Conservation (phyloP, 495 filamentous ascomycete species). For the Lophiostoma macrostomum region DNA sequence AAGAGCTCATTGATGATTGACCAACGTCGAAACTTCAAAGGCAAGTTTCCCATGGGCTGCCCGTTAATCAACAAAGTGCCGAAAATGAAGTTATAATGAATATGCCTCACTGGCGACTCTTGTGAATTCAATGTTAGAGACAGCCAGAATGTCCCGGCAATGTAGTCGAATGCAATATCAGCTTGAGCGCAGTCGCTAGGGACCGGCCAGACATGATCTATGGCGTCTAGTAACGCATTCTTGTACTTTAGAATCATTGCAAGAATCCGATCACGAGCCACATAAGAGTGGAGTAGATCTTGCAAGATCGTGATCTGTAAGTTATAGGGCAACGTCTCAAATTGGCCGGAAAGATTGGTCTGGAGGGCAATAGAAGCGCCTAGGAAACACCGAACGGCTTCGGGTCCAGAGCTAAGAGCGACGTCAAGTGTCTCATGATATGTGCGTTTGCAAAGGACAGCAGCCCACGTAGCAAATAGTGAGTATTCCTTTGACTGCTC, state of each 20-base stretch:
- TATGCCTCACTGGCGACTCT: constrained; percentile 22
- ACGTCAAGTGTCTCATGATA: constrained; percentile 39
- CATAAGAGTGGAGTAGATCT: constrained; percentile 48
- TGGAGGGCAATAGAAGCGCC: constrained; percentile 44
- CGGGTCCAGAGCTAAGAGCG: constrained; percentile 5
- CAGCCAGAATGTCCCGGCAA: constrained; percentile 36
- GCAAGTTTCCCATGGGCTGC: constrained; percentile 48
- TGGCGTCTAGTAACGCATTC: constrained; percentile 1
- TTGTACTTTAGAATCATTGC: constrained; percentile 1
- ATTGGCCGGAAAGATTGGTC: constrained; percentile 41
- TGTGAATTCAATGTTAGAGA: constrained; percentile 24
- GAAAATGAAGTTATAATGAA: constrained; percentile 49
- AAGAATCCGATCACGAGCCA: constrained; percentile 39
- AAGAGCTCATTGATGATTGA: constrained; percentile 48
- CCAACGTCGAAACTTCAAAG: constrained; percentile 42
- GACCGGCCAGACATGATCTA: constrained; percentile 30
- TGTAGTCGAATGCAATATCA: background rate
- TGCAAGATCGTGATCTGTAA: constrained; percentile 44
- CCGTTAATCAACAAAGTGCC: constrained; percentile 52
- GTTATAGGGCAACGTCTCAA: constrained; percentile 34
- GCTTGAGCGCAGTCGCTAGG: constrained; percentile 27
- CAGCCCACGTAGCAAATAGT: constrained; percentile 46
- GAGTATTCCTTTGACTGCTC: constrained; percentile 35
- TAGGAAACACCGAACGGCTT: constrained; percentile 35
- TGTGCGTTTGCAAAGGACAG: constrained; percentile 52